These are phyloP conservation scores for Plasmodium yoelii DNA, from an alignment of 169 alveolate species.

Conservation along the genomic window DNA sequence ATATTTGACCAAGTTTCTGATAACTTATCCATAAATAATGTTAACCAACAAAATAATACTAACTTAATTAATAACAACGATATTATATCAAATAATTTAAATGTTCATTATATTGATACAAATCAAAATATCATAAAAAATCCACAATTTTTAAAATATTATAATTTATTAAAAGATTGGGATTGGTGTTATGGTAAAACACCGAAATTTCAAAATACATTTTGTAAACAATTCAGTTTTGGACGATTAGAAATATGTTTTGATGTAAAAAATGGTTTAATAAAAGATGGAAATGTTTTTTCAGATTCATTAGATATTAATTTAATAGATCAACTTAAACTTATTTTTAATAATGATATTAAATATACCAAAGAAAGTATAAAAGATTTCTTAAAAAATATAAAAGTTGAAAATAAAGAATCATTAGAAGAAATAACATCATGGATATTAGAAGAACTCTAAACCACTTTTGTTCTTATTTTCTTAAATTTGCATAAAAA, in stretches of 20 bases:
- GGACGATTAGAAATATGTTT: conserved; percentile 53
- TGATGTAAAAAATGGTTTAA: conserved; percentile 43
- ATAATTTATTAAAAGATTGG: conserved; percentile 80
- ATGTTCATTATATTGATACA: conserved; percentile 52
- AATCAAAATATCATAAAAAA: conserved; percentile 65
- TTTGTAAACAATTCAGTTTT: conserved; percentile 49
- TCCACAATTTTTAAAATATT: conserved; percentile 62
- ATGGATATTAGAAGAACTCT: conserved; percentile 62
- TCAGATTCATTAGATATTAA: conserved; percentile 84
- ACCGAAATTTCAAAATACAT: conserved; percentile 79
- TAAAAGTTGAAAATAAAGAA: conserved; percentile 58
- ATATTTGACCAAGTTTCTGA: neutral
- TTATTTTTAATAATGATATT: conserved; percentile 62
- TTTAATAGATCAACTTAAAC: conserved; percentile 77
- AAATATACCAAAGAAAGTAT: conserved; percentile 54
- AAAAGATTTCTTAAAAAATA: conserved; percentile 8
- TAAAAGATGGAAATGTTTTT: conserved; percentile 76
- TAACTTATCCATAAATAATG: neutral
- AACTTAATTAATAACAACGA: conserved; percentile 16
- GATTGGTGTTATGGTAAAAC: conserved; percentile 90
- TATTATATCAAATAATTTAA: conserved; percentile 7
- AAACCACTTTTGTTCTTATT: neutral
- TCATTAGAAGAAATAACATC: conserved; percentile 20
- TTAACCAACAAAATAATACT: neutral
- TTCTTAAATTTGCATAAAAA: neutral